These are phyloP conservation scores for Globisporangium camurandrum DNA, from an alignment of 352 stramenopile genomes.

Conservation along the genomic window DNA sequence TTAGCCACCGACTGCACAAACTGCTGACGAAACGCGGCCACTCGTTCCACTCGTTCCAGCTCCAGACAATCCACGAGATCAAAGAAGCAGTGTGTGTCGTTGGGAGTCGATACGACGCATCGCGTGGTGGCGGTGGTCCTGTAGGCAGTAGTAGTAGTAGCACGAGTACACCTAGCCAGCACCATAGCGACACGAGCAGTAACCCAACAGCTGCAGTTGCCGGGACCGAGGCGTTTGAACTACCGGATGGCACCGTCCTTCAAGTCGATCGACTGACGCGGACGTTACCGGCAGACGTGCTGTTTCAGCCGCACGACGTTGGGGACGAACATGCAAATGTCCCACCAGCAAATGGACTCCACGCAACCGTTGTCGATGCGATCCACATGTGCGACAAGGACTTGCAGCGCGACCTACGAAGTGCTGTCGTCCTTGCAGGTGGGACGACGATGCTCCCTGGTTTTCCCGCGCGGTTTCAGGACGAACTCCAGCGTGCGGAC, in stretches of 20 bases:
- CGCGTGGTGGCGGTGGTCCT: no score
- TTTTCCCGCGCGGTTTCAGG: slow-evolving; percentile 74
- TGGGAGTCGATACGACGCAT: slow-evolving; percentile 15
- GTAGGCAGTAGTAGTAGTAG: no score
- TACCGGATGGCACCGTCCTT: slow-evolving; percentile 82
- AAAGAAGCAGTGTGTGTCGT: slow-evolving; percentile 66
- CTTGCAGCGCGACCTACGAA: slow-evolving; percentile 69
- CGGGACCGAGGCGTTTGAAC: slow-evolving; percentile 59
- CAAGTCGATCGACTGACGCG: slow-evolving; percentile 78
- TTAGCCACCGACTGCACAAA: slow-evolving; percentile 66
- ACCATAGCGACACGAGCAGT: slow-evolving; percentile 1
- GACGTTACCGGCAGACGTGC: slow-evolving; percentile 52
- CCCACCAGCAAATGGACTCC: slow-evolving; percentile 59
- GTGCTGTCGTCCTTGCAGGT: slow-evolving; percentile 70
- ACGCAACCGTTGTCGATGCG: slow-evolving; percentile 71
- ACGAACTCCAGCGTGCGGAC: slow-evolving; percentile 31
- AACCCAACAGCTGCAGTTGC: no score
- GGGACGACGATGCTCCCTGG: slow-evolving; percentile 82
- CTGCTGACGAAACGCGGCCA: slow-evolving; percentile 59
- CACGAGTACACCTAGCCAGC: no score
- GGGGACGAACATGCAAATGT: slow-evolving; percentile 91
- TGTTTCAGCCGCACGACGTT: slow-evolving; percentile 84
- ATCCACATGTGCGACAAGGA: slow-evolving; percentile 87
- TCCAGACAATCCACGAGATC: slow-evolving; percentile 78
- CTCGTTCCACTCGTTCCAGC: slow-evolving; percentile 59